A percentile compares a stretch with the other conserved stretches of the same genome.
Conservation (phyloP, 2,329 filamentous ascomycete species). For the Botryotinia convoluta region DNA sequence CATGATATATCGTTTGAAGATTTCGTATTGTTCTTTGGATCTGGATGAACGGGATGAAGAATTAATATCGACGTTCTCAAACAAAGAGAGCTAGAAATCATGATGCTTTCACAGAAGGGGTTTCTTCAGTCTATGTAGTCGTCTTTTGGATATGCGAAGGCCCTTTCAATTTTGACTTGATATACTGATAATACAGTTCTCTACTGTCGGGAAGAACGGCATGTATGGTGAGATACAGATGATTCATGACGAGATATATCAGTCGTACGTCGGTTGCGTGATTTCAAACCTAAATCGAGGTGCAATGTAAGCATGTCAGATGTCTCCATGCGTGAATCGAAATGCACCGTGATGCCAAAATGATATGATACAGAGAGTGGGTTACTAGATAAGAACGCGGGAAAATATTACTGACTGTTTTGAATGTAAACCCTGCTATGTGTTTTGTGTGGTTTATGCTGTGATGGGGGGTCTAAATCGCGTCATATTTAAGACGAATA, state of each 20-base stretch:
- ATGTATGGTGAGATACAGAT: neutral
- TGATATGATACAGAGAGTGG: neutral
- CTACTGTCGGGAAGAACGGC: neutral
- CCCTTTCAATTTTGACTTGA: neutral
- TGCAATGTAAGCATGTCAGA: neutral
- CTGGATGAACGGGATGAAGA: conserved; percentile 15
- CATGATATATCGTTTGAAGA: conserved; percentile 21
- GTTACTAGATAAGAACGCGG: conserved; percentile 2
- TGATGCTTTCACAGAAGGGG: conserved; percentile 7
- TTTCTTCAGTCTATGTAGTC: conserved; percentile 9
- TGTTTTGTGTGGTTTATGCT: neutral
- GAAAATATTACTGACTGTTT: neutral
- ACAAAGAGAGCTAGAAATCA: conserved; percentile 27
- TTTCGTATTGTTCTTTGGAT: neutral
- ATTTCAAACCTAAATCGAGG: neutral
- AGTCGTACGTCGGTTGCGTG: neutral
- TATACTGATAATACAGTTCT: neutral
- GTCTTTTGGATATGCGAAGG: neutral
- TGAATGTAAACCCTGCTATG: neutral
- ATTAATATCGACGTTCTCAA: conserved; percentile 23
- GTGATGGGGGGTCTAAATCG: neutral
- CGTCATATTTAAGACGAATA: neutral
- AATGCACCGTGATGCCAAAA: neutral
- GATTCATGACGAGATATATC: neutral
- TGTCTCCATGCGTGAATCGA: neutral